A percentile compares a stretch with the other conserved stretches of the same genome.
phyloP scores from a whole-genome alignment of 306 rosid species.

The Nissolia schottii region DNA sequence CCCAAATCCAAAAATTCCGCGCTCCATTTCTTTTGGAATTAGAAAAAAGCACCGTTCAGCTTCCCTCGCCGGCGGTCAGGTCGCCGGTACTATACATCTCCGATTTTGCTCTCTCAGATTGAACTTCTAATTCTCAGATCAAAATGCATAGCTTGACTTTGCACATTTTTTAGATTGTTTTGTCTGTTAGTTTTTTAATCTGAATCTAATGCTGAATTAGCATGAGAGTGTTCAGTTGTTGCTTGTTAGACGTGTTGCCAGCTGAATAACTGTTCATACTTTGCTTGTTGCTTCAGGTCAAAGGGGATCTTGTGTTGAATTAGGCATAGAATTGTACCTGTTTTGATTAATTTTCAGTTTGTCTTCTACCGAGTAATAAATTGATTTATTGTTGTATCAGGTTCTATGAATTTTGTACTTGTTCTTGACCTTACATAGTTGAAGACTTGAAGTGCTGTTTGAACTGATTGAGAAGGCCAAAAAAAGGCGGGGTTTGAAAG shows the following conservation, averaged over 20 bases:
- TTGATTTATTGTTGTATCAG: constrained; percentile 25
- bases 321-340: background rate
- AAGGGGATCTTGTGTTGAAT: background rate
- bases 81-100: no score
- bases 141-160: background rate
- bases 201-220: background rate
- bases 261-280: background rate
- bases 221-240: background rate
- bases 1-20: background rate
- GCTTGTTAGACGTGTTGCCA: background rate
- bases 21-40: background rate
- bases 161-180: background rate
- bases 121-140: background rate
- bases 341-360: background rate
- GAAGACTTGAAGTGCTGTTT: background rate
- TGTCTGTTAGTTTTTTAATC: background rate
- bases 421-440: constrained; percentile 4
- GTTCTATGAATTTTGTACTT: constrained; percentile 21
- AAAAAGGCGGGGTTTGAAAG: constrained; percentile 21
- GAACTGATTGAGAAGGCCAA: constrained; percentile 35
- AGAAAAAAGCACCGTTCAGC: background rate
- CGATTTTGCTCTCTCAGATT: no score
- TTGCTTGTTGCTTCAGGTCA: background rate
- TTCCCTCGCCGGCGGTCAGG: background rate
- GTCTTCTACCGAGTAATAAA: background rate